These are phyloP conservation scores for Taphrina flavorubra DNA, from an alignment of 1,139 yeast species.

Conservation along the genomic window DNA sequence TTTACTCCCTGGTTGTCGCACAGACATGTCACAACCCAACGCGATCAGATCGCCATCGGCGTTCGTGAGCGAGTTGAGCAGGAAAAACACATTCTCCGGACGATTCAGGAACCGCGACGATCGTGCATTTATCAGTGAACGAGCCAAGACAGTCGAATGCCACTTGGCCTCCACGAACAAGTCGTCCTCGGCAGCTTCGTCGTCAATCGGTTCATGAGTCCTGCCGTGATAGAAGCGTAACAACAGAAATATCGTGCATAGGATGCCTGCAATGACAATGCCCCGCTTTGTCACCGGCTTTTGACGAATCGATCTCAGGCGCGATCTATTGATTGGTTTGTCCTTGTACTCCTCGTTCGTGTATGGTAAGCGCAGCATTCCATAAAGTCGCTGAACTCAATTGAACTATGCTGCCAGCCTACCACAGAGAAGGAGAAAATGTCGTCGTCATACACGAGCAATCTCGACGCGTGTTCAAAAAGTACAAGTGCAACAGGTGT, in stretches of 20 bases:
- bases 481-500: no score
- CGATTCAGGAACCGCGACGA: not conserved
- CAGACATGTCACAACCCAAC: conserved; percentile 23
- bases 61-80: not conserved
- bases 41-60: conserved; percentile 9
- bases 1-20: not conserved
- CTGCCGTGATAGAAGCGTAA: not conserved
- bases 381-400: not conserved
- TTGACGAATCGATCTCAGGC: conserved; percentile 8
- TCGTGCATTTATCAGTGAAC: not conserved
- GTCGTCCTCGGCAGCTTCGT: conserved; percentile 13
- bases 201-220: no score
- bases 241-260: not conserved
- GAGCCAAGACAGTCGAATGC: conserved; percentile 3
- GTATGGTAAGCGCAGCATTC: conserved; percentile 10
- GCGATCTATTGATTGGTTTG: conserved; percentile 19
- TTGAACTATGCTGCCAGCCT: no score
- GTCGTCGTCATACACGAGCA: no score
- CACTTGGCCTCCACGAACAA: conserved; percentile 7
- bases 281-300: not conserved
- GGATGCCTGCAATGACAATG: not conserved
- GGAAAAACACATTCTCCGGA: conserved; percentile 5
- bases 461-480: no score
- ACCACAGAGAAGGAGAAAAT: no score
- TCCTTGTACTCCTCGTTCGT: conserved; percentile 21